Evolutionary conservation across 2,329 filamentous ascomycete genomes (phyloP), one percentile per base, ranked within the genome.

Genomic region (Arthrinium puccinioides): DNA sequence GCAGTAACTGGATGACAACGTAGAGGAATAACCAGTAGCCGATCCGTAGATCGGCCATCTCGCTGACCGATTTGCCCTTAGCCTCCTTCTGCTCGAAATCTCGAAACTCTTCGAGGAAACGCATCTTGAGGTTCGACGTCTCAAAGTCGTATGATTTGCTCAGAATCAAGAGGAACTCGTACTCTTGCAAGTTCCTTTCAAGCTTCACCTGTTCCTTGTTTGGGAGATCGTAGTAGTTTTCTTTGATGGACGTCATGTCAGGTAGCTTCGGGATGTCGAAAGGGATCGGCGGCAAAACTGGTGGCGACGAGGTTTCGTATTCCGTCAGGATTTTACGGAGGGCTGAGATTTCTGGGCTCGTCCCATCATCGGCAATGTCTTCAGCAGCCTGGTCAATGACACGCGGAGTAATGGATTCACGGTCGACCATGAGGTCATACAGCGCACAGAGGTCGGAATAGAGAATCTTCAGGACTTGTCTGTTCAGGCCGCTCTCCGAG

Each of bases 371-470:
- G 19, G 21, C 15, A 18, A 30, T 15, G 16, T 32, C 69, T 14
- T 69, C 64, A 5, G 74, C 66, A 6, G 69, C 70, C 47, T 84
- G 76, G 50, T 89, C 84, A 20, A 82, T 79, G 3, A 82, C 82
- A 41, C 90, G 79, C 2, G 85, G 86, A 0, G 90, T 96, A 21
- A 94, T 60, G 23, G 78, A 74, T 19, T 74, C 75, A 18, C 88
- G 81, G 57, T 97, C 87, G 5, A 87, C 92, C 11, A 95, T 65
- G 41, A 95, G 68, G 53, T 97, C 89, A 60, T 97, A 97, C 13
- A 97, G 67, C 26, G 81, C 77, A 48, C 85, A 86, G 52, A 96
- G 77, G 56, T 98, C 90, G 19, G 79, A 74, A 61, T 96, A 97
- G 8, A 97, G 64, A 29, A 86, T 81, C 54, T 79, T 79, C 28